Base-by-base conservation (phyloP, 2,329 filamentous ascomycete genomes). In the Xylaria sp. region DNA sequence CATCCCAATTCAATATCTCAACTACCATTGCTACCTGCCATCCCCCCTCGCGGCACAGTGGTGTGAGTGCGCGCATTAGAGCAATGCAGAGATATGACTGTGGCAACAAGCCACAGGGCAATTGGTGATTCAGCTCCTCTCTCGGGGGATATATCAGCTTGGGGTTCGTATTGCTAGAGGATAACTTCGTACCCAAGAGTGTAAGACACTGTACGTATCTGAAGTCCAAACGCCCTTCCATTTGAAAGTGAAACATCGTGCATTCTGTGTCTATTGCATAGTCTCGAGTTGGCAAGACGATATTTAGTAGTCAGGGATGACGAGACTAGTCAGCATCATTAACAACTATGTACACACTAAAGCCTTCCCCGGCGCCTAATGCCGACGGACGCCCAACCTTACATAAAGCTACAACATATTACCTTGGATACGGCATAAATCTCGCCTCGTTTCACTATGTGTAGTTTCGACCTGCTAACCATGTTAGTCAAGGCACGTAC, bases 71-170 rank as follows among this genome's bases (percentile, higher is more conserved):
- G 52, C 51, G 20, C 66, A 54, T 68, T 62, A 62, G 28, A 49
- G 25, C 48, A 18, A 65, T 62, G 52, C 52, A 43, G 12, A 62
- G 58, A 58, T 66, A 52, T 66, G 58, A 66, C 46, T 13, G 62
- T 66, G 62, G 64, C 59, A 18, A 48, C n/a, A 51, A 49, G 43
- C 64, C 56, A 67, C 61, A 28, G 25, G 31, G 46, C 25, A 54
- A 62, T 36, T 62, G 67, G 49, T 63, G 59, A 48, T 67, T 61
- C 60, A 64, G 64, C 62, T 66, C 54, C 33, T 36, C 52, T 46
- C 39, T 51, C 49, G 48, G 54, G 60, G 9, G 33, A 15, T 31
- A 18, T 46, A 36, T 36, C 39, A 46, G 56, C 48, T 64, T 49
- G 46, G 39, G n/a, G 46, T 25, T 58, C 23, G 25, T 46, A 51